Evolutionary conservation across 768 basidiomycete genomes (phyloP), one percentile per base, ranked within the genome.

Genomic region (Rubroboletus pulcherrimus): DNA sequence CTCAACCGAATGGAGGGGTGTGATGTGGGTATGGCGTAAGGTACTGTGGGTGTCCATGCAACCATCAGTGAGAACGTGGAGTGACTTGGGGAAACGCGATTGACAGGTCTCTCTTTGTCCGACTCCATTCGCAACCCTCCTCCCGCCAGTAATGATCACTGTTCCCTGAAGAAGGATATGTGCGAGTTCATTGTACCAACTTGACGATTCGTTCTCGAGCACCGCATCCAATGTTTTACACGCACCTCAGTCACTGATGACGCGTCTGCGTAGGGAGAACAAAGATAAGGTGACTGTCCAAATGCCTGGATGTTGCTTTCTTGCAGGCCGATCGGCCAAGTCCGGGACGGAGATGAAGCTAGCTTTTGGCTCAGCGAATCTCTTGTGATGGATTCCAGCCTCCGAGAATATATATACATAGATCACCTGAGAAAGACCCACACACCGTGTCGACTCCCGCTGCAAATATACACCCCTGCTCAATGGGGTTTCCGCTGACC

Each of bases 41-140:
- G 48, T 24, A 51, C 15, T 49, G 34, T n/a, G 35, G 12, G 61
- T 43, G 53, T 56, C 41, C 30, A 49, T 51, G 53, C 49, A 49
- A 56, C 59, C n/a, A 38, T 33, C 14, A 46, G 51, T 63, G 55
- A 53, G 61, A 56, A 53, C 43, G 33, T 59, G 31, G n/a, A 42
- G 45, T 35, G 45, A 51, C 54, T 53, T 39, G 56, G 17, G 11
- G 31, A 29, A 42, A 42, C 12, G 12, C 3, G 30, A 29, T 19
- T 39, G 51, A 56, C 54, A 46, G 21, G 19, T 43, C 34, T 19
- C 44, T 29, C 26, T 35, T 54, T 29, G 33, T 37, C 30, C 33
- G 15, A 33, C 56, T 33, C 30, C 41, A 46, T 58, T 35, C 41
- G 38, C 35, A 9, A 26, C 33, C 30, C 34, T 37, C 19, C 14